Conservation (phyloP, 225 moss, liverwort and hornwort species). For the Physcomitrium patens region DNA sequence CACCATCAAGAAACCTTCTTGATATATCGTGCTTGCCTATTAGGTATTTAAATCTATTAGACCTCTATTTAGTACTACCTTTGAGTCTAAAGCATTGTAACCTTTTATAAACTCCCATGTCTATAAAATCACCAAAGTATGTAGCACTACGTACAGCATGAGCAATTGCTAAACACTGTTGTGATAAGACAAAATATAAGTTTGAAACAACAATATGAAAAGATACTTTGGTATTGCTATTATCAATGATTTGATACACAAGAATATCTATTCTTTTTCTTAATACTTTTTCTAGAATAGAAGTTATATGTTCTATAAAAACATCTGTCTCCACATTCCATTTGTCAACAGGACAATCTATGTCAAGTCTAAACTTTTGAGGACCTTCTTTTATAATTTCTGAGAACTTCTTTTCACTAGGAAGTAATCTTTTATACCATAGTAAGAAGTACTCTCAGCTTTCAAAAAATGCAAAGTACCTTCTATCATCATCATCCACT, state of each 20-base stretch:
- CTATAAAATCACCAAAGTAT: conserved; percentile 4
- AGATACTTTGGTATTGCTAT: background rate
- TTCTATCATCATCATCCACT: conserved; percentile 6
- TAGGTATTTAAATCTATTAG: background rate
- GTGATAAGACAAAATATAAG: background rate
- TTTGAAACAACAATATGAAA: background rate
- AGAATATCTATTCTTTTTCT: conserved; percentile 2
- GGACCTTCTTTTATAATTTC: background rate
- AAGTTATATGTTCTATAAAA: conserved; percentile 2
- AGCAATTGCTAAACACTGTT: background rate
- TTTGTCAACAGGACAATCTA: background rate
- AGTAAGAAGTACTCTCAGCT: background rate
- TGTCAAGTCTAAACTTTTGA: conserved; percentile 12
- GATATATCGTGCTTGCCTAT: background rate
- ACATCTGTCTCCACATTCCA: background rate
- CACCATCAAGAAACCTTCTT: background rate
- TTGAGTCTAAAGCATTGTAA: background rate
- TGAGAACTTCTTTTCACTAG: background rate
- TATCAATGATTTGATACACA: background rate
- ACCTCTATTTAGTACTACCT: background rate
- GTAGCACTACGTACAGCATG: background rate
- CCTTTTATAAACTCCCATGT: conserved; percentile 6
- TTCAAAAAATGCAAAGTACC: background rate
- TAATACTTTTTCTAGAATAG: background rate
- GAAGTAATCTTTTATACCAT: background rate